These are phyloP conservation scores for Beauveria caledonica DNA, from an alignment of 2,329 filamentous ascomycete species.

Conservation along the genomic window DNA sequence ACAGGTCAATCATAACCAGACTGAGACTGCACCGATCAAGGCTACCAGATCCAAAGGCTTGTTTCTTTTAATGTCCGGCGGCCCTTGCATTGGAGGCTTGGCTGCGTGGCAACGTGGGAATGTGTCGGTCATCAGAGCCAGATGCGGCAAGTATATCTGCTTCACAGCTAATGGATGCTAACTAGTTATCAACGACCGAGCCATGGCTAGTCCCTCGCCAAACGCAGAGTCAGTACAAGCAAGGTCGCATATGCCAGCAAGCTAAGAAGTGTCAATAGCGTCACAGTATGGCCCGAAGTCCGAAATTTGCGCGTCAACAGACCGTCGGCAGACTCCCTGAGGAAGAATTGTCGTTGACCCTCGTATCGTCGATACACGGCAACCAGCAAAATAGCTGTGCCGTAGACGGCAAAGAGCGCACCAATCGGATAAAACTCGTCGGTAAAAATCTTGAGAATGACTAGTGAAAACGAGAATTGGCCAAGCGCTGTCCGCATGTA, in stretches of 20 bases:
- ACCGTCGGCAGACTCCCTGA: slow-evolving; percentile 27
- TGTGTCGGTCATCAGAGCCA: not conserved
- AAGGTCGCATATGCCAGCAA: slow-evolving; percentile 49
- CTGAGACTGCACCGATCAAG: not conserved
- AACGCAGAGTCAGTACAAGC: slow-evolving; percentile 45
- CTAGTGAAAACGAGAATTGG: slow-evolving; percentile 89
- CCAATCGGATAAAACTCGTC: slow-evolving; percentile 94
- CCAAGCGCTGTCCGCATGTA: slow-evolving; percentile 92
- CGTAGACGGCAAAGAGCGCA: slow-evolving; percentile 91
- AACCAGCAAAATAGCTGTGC: slow-evolving; percentile 73
- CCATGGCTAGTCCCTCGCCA: slow-evolving; percentile 18
- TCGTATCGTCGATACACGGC: slow-evolving; percentile 81
- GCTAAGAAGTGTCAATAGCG: slow-evolving; percentile 48
- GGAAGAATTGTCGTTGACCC: slow-evolving; percentile 91
- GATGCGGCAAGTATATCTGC: not conserved
- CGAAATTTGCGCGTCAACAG: slow-evolving; percentile 45
- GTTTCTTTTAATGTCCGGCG: not conserved
- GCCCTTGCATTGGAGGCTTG: not conserved
- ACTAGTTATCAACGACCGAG: not conserved
- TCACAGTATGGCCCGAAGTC: slow-evolving; percentile 55
- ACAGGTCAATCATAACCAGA: not conserved
- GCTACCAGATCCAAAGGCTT: not conserved
- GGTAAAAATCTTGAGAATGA: slow-evolving; percentile 91
- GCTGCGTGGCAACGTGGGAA: not conserved
- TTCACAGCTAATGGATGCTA: not conserved